phyloP scores from a whole-genome alignment of 1,139 yeast genomes.

The Candida sp. region DNA sequence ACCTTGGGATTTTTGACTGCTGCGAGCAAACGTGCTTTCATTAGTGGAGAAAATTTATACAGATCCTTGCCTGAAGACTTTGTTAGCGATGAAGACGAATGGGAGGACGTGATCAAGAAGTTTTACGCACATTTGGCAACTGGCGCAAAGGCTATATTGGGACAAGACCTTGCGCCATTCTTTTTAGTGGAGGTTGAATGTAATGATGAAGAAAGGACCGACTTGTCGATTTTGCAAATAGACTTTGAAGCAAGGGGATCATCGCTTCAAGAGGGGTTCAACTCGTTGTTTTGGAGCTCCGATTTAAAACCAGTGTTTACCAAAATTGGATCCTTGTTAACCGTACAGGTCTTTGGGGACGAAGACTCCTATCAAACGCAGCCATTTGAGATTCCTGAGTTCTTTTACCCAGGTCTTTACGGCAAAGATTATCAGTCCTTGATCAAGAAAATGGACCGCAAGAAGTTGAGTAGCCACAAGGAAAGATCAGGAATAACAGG shows the following conservation, averaged over 20 bases:
- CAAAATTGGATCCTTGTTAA: slow-evolving; percentile 34
- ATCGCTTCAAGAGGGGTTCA: slow-evolving; percentile 34
- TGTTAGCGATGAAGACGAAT: slow-evolving; percentile 24
- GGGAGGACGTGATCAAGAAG: slow-evolving; percentile 36
- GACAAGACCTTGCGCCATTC: slow-evolving; percentile 14
- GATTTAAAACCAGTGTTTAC: slow-evolving; percentile 21
- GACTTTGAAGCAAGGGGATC: slow-evolving; percentile 34
- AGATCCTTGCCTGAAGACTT: slow-evolving; percentile 25
- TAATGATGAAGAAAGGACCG: slow-evolving; percentile 24
- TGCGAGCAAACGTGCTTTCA: slow-evolving; percentile 25
- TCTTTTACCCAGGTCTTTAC: slow-evolving; percentile 37
- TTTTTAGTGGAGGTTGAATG: slow-evolving; percentile 31
- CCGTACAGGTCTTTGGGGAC: slow-evolving; percentile 33
- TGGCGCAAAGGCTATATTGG: slow-evolving; percentile 17
- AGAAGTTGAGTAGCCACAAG: slow-evolving; percentile 18
- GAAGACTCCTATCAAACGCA: slow-evolving; percentile 14
- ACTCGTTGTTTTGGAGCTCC: slow-evolving; percentile 41
- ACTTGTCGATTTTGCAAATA: slow-evolving; percentile 34
- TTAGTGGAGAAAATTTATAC: slow-evolving; percentile 23
- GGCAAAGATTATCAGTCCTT: slow-evolving; percentile 22
- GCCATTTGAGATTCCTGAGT: slow-evolving; percentile 30
- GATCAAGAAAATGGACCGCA: slow-evolving; percentile 22
- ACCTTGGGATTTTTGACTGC: slow-evolving; percentile 23
- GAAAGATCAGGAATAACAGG: slow-evolving; percentile 23
- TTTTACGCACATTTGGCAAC: slow-evolving; percentile 23